Conservation (phyloP, 169 alveolate species). For the Plasmodium gallinaceum region DNA sequence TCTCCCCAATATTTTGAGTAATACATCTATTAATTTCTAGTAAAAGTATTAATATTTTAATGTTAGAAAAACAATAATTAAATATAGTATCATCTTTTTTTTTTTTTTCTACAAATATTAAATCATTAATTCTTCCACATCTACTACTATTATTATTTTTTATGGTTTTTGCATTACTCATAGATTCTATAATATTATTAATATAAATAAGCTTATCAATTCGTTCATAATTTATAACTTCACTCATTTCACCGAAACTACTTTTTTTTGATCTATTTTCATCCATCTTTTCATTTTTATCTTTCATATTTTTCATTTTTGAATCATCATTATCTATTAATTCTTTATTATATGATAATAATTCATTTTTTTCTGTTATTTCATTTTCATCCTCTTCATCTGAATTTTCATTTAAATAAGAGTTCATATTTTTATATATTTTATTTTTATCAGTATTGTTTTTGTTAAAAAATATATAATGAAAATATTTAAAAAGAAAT, state of each 20-base stretch:
- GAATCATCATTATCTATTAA: slow-evolving; percentile 80
- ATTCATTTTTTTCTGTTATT: slow-evolving; percentile 31
- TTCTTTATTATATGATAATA: slow-evolving; percentile 9
- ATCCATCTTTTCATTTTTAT: background rate
- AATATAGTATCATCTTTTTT: slow-evolving; percentile 93
- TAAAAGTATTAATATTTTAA: slow-evolving; percentile 77
- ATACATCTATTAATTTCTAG: slow-evolving; percentile 96
- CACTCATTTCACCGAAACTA: background rate
- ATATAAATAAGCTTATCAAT: slow-evolving; percentile 70
- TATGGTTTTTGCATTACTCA: slow-evolving; percentile 99
- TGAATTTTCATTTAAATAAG: slow-evolving; percentile 21
- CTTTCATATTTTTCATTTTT: background rate
- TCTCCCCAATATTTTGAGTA: slow-evolving; percentile 91
- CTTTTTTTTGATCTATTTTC: background rate
- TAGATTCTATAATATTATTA: slow-evolving; percentile 95
- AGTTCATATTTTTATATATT: slow-evolving; percentile 14
- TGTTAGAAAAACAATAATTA: slow-evolving; percentile 80
- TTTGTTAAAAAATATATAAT: slow-evolving; percentile 79
- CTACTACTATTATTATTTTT: slow-evolving; percentile 98
- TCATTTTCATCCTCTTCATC: slow-evolving; percentile 50
- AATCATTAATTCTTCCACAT: slow-evolving; percentile 97
- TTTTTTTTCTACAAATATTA: slow-evolving; percentile 91
- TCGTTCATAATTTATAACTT: slow-evolving; percentile 17
- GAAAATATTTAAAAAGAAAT: slow-evolving; percentile 86
- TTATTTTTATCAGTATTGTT: background rate